Evolutionary conservation across 192 early-diverging fungal species (phyloP), one percentile per base, ranked within the genome.

Genomic region (Entomortierella beljakovae): DNA sequence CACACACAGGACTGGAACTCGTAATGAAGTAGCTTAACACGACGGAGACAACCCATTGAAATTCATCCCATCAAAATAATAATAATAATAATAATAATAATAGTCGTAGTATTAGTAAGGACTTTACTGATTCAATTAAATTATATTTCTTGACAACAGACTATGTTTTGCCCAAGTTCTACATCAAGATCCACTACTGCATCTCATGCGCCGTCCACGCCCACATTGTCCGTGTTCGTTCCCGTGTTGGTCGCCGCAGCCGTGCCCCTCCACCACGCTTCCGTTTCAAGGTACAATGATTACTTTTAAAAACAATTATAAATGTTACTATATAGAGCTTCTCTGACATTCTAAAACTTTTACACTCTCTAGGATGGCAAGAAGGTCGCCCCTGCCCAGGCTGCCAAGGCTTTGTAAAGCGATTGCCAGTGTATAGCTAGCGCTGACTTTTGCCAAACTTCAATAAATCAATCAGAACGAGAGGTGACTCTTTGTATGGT

Each of bases 111-210:
- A n/a, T n/a, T n/a, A n/a, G n/a, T n/a, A n/a, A n/a, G n/a, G n/a
- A n/a, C n/a, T n/a, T n/a, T n/a, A n/a, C n/a, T n/a, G n/a, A n/a
- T n/a, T n/a, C n/a, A n/a, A n/a, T n/a, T 4, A 20, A 10, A 11
- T 46, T 29, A n/a, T 54, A 92, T 82, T 86, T 94, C 37, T 92
- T 92, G 56, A 95, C 93, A 85, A 95, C 93, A 86, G 88, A 94
- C 86, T 98, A 98, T 87, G 92, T 92, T 59, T 90, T 98, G 71
- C 98, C 98, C 87, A 99, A 98, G 89, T 88, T 98, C 82, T 99
- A 99, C 93, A 91, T 97, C 89, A 98, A 99, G 93, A 90, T 90
- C 82, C 96, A 96, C 85, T 94, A 97, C 94, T 99, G 98, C 85
- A 87, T 99, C 71, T 96, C 96, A 57, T 98, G 96, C 88, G 96